phyloP scores from a whole-genome alignment of 805 yeast genomes.

The Candida xiaguanensis region DNA sequence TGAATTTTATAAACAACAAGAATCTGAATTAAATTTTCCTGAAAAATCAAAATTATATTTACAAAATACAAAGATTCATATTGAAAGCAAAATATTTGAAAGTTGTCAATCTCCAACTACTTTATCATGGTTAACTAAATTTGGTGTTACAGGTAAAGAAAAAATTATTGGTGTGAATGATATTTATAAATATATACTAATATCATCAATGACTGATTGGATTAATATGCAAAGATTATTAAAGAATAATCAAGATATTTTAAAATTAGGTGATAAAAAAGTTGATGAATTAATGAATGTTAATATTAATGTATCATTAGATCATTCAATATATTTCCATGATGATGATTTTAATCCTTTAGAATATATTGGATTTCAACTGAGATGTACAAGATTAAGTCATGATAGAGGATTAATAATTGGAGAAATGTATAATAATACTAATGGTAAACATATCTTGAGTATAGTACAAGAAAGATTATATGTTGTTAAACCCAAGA shows the following conservation, averaged over 20 bases:
- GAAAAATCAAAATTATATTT: background rate
- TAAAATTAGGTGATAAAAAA: conserved; percentile 21
- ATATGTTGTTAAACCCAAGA: conserved; percentile 7
- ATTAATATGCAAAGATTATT: conserved; percentile 22
- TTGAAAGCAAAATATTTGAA: background rate
- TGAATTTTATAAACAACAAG: background rate
- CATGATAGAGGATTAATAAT: conserved; percentile 52
- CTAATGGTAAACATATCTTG: conserved; percentile 50
- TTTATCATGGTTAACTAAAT: background rate
- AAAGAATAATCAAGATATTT: conserved; percentile 17
- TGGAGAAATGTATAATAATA: conserved; percentile 52
- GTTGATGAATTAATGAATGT: conserved; percentile 12
- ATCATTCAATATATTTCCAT: conserved; percentile 66
- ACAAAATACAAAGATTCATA: background rate
- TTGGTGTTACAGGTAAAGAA: conserved; percentile 1
- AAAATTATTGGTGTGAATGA: conserved; percentile 13
- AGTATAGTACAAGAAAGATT: conserved; percentile 66
- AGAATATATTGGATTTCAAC: conserved; percentile 50
- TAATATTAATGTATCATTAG: conserved; percentile 56
- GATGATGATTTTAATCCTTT: conserved; percentile 46
- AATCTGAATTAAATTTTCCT: background rate
- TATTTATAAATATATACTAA: conserved; percentile 44
- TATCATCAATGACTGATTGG: conserved; percentile 58
- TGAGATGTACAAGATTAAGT: conserved; percentile 46
- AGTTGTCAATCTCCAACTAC: background rate